Conservation (phyloP, 768 basidiomycete genomes). For the Serpula lacrymans region DNA sequence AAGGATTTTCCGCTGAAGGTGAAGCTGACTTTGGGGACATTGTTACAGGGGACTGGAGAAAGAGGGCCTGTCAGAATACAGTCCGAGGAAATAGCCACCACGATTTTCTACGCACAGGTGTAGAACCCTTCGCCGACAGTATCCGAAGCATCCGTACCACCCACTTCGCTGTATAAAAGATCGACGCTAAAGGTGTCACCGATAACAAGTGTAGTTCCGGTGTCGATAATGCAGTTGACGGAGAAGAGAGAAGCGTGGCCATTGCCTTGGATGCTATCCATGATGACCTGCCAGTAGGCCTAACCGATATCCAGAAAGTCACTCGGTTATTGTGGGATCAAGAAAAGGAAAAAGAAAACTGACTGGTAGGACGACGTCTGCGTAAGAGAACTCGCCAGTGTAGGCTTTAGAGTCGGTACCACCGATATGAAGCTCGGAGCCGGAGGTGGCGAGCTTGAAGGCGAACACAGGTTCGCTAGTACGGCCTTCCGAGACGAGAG, state of each 20-base stretch:
- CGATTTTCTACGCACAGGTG: slow-evolving; percentile 3
- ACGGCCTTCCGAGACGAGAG: slow-evolving; percentile 32
- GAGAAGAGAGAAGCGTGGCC: slow-evolving; percentile 1
- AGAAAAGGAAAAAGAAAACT: slow-evolving; percentile 3
- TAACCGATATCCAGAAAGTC: neutral
- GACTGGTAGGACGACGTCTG: slow-evolving; percentile 16
- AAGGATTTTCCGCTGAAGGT: slow-evolving; percentile 32
- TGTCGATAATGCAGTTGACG: slow-evolving; percentile 36
- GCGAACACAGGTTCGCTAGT: slow-evolving; percentile 37
- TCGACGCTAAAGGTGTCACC: too few relatives aligned
- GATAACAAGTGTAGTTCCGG: slow-evolving; percentile 51
- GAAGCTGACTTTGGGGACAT: slow-evolving; percentile 23
- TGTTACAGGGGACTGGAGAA: slow-evolving; percentile 18
- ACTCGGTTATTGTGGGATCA: neutral
- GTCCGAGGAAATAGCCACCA: too few relatives aligned
- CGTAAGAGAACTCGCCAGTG: slow-evolving; percentile 38
- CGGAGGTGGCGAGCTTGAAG: slow-evolving; percentile 38
- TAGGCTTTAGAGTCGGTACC: slow-evolving; percentile 40
- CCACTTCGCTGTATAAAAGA: too few relatives aligned
- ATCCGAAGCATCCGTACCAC: slow-evolving; percentile 1
- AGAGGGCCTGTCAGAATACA: neutral
- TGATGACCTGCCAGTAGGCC: slow-evolving; percentile 1
- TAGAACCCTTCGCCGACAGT: neutral
- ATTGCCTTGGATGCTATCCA: too few relatives aligned
- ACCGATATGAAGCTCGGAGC: slow-evolving; percentile 46